Conservation (phyloP, 2,329 filamentous ascomycete species). For the Aureobasidium sp. region DNA sequence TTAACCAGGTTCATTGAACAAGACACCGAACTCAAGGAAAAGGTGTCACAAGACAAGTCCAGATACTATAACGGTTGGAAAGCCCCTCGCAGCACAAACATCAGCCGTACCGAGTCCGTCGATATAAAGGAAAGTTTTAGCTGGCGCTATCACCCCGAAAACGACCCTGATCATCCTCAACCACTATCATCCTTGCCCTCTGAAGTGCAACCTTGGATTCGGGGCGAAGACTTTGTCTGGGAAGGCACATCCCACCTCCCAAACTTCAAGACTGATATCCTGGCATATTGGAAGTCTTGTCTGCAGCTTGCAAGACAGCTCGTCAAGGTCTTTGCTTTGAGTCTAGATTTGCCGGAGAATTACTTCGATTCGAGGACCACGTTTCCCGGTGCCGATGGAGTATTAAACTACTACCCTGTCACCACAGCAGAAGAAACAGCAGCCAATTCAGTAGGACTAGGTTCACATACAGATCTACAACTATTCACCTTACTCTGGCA, state of each 20-base stretch:
- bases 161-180: constrained; percentile 36
- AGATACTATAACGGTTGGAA: constrained; percentile 42
- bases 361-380: constrained; percentile 28
- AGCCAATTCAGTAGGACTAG: constrained; percentile 21
- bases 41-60: constrained; percentile 24
- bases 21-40: constrained; percentile 35
- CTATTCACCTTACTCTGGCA: constrained; percentile 39
- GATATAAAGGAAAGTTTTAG: constrained; percentile 24
- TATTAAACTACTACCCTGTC: constrained; percentile 15
- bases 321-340: constrained; percentile 33
- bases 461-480: constrained; percentile 36
- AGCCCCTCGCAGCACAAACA: background rate
- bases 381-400: constrained; percentile 22
- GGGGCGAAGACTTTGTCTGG: constrained; percentile 46
- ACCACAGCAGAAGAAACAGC: background rate
- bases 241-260: constrained; percentile 40
- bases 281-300: constrained; percentile 29
- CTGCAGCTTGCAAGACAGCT: constrained; percentile 28
- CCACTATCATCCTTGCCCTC: constrained; percentile 33
- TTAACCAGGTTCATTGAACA: constrained; percentile 40
- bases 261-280: constrained; percentile 42
- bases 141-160: constrained; percentile 45
- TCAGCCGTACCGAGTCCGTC: constrained; percentile 22
- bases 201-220: constrained; percentile 19
- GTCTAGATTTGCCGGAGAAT: constrained; percentile 32